Conservation (phyloP, 192 early-diverging fungal genomes). For the Pecoramyces ruminantium region DNA sequence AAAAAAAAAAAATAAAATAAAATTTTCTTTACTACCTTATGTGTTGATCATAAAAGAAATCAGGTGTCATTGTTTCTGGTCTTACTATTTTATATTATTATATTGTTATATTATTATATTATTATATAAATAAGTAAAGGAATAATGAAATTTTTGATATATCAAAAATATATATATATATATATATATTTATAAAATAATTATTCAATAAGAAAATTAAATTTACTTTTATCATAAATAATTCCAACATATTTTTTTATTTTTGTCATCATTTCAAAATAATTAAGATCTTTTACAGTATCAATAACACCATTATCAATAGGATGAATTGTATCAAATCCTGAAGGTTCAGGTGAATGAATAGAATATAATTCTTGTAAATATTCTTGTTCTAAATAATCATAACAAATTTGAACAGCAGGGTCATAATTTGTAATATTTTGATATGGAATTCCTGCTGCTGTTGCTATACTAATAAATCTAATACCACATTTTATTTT, state of each 20-base stretch:
- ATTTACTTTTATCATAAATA: no score
- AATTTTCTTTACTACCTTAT: no score
- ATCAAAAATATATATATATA: no score
- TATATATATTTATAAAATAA: no score
- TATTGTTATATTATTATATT: no score
- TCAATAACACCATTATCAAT: background rate
- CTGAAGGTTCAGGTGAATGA: background rate
- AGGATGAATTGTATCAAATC: background rate
- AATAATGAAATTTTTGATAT: no score
- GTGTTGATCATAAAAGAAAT: no score
- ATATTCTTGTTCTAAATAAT: background rate
- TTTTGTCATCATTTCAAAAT: background rate
- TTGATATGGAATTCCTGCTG: background rate
- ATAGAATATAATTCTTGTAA: background rate
- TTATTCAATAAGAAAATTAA: no score
- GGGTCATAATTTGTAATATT: background rate
- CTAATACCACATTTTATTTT: background rate
- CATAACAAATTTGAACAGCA: background rate
- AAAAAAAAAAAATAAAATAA: no score
- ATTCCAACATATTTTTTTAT: background rate
- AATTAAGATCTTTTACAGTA: background rate
- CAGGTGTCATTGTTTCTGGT: no score
- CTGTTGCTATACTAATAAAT: background rate
- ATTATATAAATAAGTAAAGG: no score
- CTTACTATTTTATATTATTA: no score